Evolutionary conservation across 768 basidiomycete species (phyloP), one percentile per base, ranked within the genome.

Genomic region (Lactifluus hygrophoroides): DNA sequence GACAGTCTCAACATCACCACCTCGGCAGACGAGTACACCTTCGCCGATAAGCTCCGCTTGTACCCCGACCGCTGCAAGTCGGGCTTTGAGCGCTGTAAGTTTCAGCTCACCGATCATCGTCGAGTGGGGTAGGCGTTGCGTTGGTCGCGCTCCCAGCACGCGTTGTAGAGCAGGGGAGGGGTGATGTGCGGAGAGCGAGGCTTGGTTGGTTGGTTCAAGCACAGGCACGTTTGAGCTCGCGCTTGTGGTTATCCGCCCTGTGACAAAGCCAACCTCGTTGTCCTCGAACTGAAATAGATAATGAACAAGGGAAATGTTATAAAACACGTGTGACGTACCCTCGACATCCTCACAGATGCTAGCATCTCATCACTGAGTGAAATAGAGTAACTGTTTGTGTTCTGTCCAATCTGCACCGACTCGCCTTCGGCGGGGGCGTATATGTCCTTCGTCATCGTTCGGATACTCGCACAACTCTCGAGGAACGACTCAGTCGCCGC

Each of bases 101-200:
- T 96, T 94, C 42, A 99, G 81, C 67, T 98, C 96, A 51, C 96
- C 96, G 56, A 99, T 96, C 86, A 97, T 95, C 7, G 94, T 90
- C 0, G 95, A 94, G 58, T 85, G 82, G 1, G 93, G 91, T 3
- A 97, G 76, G 2, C 81, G 73, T 10, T 81, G 77, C 19, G 80
- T 74, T 16, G 83, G 78, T 30, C 88, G 81, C n/a, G 84, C 79
- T 17, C 86, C 88, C 21, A 89, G 77, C 34, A 76, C 74, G 19
- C 75, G 80, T 21, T 73, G 72, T 42, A 69, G 62, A 1, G 65
- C 60, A 13, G 72, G 65, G 3, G 66, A 56, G 9, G 56, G 54
- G n/a, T 3, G 27, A 5, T 34, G 54, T 11, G 43, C 17, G 8
- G 45, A 38, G 21, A 62, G 46, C 14, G 62, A 27, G 11, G 27